A percentile compares a stretch with the other conserved stretches of the same genome.
Evolutionary conservation across 345 rosid genomes (phyloP).

Genomic region (Linum tenue): DNA sequence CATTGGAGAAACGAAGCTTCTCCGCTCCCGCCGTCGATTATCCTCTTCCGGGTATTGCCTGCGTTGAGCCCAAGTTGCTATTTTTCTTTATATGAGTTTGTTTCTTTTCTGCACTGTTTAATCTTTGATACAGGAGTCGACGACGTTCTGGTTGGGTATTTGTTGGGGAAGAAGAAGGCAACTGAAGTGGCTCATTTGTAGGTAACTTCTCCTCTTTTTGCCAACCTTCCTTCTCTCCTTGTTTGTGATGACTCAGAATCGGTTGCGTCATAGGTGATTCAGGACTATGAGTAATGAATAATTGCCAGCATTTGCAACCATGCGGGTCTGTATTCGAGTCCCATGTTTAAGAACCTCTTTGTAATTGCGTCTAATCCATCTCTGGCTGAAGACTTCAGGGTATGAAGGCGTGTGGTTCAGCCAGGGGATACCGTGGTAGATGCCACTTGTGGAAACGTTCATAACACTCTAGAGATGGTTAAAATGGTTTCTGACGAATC

Average conservation of each 20-base stretch:
- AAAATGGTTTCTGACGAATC: conserved; percentile 59
- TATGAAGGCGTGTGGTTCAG: conserved; percentile 60
- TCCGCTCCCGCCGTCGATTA: conserved; percentile 15
- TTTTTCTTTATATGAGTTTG: background rate
- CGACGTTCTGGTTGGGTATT: conserved; percentile 56
- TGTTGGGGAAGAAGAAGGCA: conserved; percentile 72
- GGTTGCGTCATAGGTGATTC: no score
- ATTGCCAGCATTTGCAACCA: no score
- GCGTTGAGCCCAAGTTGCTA: background rate
- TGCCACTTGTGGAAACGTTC: conserved; percentile 88
- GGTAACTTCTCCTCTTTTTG: conserved; percentile 20
- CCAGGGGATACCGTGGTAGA: conserved; percentile 69
- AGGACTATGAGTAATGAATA: no score
- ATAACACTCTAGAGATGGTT: conserved; percentile 68
- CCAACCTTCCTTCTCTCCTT: background rate
- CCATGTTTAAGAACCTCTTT: no score
- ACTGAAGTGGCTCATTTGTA: conserved; percentile 93
- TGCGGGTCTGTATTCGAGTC: background rate
- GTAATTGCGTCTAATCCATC: no score
- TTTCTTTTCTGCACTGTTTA: background rate
- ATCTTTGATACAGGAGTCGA: conserved; percentile 44
- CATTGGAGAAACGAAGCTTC: conserved; percentile 3
- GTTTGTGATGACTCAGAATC: no score
- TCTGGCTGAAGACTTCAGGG: conserved; percentile 28
- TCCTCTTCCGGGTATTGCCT: conserved; percentile 34